These are phyloP conservation scores for Penstemon davidsonii DNA, from an alignment of 257 asterid species.

Conservation along the genomic window DNA sequence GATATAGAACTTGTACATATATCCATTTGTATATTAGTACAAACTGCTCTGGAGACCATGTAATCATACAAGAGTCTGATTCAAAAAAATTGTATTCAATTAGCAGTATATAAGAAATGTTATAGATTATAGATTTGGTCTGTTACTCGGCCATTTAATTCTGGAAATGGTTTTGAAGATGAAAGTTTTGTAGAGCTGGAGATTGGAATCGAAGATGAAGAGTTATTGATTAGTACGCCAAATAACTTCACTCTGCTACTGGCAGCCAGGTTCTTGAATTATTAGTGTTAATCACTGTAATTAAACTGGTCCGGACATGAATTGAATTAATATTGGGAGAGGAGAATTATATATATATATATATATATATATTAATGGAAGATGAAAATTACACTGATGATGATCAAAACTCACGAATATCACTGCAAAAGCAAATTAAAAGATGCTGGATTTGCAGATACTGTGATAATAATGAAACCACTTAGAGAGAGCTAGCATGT, in stretches of 20 bases:
- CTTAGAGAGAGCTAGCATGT: too few relatives aligned
- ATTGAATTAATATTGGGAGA: too few relatives aligned
- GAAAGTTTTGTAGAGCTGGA: neutral
- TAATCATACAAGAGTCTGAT: constrained; percentile 15
- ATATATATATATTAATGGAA: too few relatives aligned
- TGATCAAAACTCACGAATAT: too few relatives aligned
- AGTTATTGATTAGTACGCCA: constrained; percentile 5
- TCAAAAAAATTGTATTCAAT: constrained; percentile 16
- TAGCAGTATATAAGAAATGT: constrained; percentile 13
- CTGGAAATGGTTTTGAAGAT: neutral
- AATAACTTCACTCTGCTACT: neutral
- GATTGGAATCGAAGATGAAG: neutral
- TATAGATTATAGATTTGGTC: constrained; percentile 5
- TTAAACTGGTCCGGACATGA: too few relatives aligned
- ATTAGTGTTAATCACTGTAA: too few relatives aligned
- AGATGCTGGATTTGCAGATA: too few relatives aligned
- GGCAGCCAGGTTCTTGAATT: too few relatives aligned
- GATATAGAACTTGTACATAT: constrained; percentile 21
- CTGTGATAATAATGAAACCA: too few relatives aligned
- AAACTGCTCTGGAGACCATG: constrained; percentile 19
- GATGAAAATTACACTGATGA: too few relatives aligned
- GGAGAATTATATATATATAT: too few relatives aligned
- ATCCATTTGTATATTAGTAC: neutral
- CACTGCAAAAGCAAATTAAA: too few relatives aligned
- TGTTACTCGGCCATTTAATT: constrained; percentile 5